A percentile compares a stretch with the other conserved stretches of the same genome.
phyloP scores from a whole-genome alignment of 768 basidiomycete genomes.

The Lyophyllum shimeji region DNA sequence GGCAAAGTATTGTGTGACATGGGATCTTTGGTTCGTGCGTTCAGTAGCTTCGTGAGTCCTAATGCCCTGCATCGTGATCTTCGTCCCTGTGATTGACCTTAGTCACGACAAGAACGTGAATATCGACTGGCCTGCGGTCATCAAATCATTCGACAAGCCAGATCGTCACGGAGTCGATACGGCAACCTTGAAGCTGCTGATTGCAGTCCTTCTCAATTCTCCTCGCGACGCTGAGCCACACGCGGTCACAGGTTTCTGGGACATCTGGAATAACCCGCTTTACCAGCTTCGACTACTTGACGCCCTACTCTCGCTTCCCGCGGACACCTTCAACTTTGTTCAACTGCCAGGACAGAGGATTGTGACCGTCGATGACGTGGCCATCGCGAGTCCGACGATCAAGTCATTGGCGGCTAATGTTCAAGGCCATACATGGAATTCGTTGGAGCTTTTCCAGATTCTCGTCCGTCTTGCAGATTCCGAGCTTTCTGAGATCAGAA shows the following conservation, averaged over 20 bases:
- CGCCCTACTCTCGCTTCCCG: conserved; percentile 83
- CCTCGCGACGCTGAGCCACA: conserved; percentile 76
- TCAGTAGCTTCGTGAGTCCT: conserved; percentile 70
- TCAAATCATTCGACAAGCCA: conserved; percentile 84
- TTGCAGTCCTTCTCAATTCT: conserved; percentile 82
- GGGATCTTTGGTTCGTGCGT: conserved; percentile 67
- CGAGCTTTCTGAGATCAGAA: conserved; percentile 68
- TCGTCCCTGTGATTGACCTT: conserved; percentile 1
- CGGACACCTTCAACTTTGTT: conserved; percentile 92
- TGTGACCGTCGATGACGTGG: conserved; percentile 87
- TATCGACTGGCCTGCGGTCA: conserved; percentile 79
- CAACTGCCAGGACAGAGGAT: conserved; percentile 80
- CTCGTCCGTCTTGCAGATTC: conserved; percentile 78
- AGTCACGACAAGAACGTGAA: conserved; percentile 48
- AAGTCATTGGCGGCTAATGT: conserved; percentile 88
- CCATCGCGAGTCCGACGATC: conserved; percentile 85
- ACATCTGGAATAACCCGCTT: conserved; percentile 78
- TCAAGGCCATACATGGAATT: conserved; percentile 94
- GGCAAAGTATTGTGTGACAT: conserved; percentile 75
- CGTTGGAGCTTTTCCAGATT: conserved; percentile 85
- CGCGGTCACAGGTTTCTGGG: conserved; percentile 85
- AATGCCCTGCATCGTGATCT: background rate
- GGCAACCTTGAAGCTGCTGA: conserved; percentile 83
- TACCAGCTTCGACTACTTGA: conserved; percentile 88
- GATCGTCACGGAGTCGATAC: conserved; percentile 87